These are phyloP conservation scores for Solanum piurae DNA, from an alignment of 257 asterid genomes.

Conservation along the genomic window DNA sequence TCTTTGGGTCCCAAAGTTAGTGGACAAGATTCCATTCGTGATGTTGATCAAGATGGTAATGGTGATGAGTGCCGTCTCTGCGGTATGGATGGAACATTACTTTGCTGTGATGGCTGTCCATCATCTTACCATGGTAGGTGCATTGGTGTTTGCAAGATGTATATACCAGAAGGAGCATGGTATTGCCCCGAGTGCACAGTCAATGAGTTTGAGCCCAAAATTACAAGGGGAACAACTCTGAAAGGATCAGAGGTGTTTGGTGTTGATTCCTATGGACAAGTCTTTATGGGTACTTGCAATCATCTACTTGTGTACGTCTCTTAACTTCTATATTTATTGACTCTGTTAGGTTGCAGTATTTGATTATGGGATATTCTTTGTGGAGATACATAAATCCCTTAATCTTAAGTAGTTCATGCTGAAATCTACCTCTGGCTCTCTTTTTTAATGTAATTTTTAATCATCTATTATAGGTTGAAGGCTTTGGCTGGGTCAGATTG, in stretches of 20 bases:
- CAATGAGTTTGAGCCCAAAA: constrained; percentile 40
- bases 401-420: constrained; percentile 2
- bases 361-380: background rate
- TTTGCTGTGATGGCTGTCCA: constrained; percentile 91
- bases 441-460: constrained; percentile 1
- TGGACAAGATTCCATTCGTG: constrained; percentile 22
- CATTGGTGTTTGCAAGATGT: constrained; percentile 64
- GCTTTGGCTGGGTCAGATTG: constrained; percentile 23
- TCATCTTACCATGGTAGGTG: constrained; percentile 75
- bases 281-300: constrained; percentile 59
- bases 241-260: constrained; percentile 60
- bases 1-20: constrained; percentile 20
- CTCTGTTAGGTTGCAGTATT: background rate
- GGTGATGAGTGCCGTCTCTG: constrained; percentile 87
- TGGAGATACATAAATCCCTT: background rate
- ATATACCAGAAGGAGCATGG: constrained; percentile 65
- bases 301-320: constrained; percentile 78
- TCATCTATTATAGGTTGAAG: constrained; percentile 41
- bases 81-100: constrained; percentile 79
- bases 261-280: constrained; percentile 49
- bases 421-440: background rate
- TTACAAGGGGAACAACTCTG: constrained; percentile 33
- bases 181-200: constrained; percentile 78
- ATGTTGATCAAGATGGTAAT: constrained; percentile 49
- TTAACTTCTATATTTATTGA: constrained; percentile 1